Conservation (phyloP, 257 asterid genomes). For the Solanum gracilifrons region DNA sequence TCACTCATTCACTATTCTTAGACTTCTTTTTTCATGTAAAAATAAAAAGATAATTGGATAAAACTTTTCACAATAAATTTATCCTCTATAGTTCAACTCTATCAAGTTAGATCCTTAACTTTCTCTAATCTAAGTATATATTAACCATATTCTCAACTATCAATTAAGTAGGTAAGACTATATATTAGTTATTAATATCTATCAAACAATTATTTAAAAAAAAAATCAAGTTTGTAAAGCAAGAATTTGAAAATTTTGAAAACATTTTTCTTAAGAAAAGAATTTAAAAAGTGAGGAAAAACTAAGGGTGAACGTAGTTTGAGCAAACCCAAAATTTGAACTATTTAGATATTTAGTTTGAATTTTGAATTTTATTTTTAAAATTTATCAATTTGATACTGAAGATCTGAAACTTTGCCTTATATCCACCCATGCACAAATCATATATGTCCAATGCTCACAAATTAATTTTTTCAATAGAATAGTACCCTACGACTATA, state of each 20-base stretch:
- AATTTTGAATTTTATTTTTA: neutral
- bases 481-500: no score
- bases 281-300: no score
- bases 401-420: neutral
- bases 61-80: neutral
- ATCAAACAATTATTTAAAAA: neutral
- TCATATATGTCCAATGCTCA: neutral
- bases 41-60: neutral
- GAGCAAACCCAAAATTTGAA: no score
- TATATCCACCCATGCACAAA: neutral
- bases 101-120: neutral
- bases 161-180: neutral
- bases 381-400: neutral
- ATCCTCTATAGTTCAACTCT: neutral
- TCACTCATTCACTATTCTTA: neutral
- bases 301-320: no score
- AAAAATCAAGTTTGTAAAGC: neutral
- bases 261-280: no score
- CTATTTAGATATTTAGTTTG: no score
- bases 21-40: neutral
- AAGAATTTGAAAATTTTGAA: neutral
- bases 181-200: neutral
- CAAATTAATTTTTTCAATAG: neutral
- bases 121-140: neutral
- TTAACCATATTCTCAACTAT: neutral